phyloP scores from a whole-genome alignment of 305 asterid species.

The Monarda citriodora region DNA sequence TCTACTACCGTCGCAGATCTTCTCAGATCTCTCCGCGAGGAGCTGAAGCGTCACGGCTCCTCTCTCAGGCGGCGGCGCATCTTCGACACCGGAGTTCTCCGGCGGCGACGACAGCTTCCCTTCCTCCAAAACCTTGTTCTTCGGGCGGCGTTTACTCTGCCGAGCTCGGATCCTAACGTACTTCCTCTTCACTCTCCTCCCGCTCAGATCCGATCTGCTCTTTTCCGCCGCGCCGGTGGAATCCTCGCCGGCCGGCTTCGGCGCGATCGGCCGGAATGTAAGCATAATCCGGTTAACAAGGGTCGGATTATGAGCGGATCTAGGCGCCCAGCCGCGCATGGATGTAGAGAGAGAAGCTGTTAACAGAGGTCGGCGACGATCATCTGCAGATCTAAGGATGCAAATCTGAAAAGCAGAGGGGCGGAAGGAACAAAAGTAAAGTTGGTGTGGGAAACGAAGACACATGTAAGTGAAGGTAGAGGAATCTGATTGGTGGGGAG shows the following conservation, averaged over 20 bases:
- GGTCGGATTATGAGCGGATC: slow-evolving; percentile 8
- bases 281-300: slow-evolving; percentile 29
- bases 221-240: slow-evolving; percentile 2
- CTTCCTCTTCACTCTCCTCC: slow-evolving; percentile 35
- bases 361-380: neutral
- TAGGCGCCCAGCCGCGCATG: slow-evolving; percentile 15
- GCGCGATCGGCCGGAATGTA: slow-evolving; percentile 48
- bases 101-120: slow-evolving; percentile 12
- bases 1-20: neutral
- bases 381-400: neutral
- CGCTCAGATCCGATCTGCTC: neutral
- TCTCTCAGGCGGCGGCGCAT: slow-evolving; percentile 19
- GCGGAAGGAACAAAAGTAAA: slow-evolving; percentile 6
- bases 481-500: slow-evolving; percentile 8
- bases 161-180: slow-evolving; percentile 34
- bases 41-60: slow-evolving; percentile 32
- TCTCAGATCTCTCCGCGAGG: slow-evolving; percentile 34
- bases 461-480: slow-evolving; percentile 14
- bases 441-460: slow-evolving; percentile 24
- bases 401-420: neutral
- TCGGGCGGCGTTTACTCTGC: slow-evolving; percentile 15
- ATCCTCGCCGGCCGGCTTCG: slow-evolving; percentile 31
- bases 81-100: slow-evolving; percentile 19
- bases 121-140: neutral
- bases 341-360: slow-evolving; percentile 8